Base-by-base conservation (phyloP, 2,329 filamentous ascomycete genomes). In the Microdochium nivale region DNA sequence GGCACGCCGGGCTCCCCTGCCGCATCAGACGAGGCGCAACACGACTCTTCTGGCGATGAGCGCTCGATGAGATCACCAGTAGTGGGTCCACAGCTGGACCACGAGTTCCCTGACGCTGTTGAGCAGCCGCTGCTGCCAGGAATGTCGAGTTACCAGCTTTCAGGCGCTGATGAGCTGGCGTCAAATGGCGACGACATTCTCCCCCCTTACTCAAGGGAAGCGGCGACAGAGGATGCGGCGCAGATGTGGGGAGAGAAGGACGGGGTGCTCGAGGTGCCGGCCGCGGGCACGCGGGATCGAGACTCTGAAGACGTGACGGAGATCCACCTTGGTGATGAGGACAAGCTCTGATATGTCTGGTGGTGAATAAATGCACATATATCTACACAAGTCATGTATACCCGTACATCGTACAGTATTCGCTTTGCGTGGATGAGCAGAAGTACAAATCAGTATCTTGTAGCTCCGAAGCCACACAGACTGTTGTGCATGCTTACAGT, bases 221-320 rank as follows among this genome's bases (percentile, higher is more conserved):
- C 58, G 11, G 53, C 51, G 13, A 53, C 59, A 37, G 59, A 65
- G 47, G 68, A 70, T 43, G 64, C 66, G 52, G 58, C 58, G 11
- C 59, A 61, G 14, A 56, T 64, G 3, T 72, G 69, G 70, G 61
- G 66, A 25, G 65, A 68, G 40, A 60, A 60, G 52, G 62, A 63
- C 21, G 59, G 61, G 10, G 62, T 76, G 21, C 65, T 75, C 50
- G 68, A 69, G 19, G 67, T 77, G 48, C 65, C 69, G 21, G 60
- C 67, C 11, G 59, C 64, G 3, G 64, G 59, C 25, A 65, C 63
- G 16, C 65, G 60, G 24, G 70, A 71, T 25, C 60, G 58, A 25
- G 64, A 63, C 49, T 75, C 70, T 13, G 72, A 74, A 30, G 72
- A 74, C 40, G 75, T 76, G 7, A 64, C 74, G 8, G 76, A 79